These are phyloP conservation scores for Spathaspora hagerdaliae DNA, from an alignment of 805 yeast genomes.

Conservation along the genomic window DNA sequence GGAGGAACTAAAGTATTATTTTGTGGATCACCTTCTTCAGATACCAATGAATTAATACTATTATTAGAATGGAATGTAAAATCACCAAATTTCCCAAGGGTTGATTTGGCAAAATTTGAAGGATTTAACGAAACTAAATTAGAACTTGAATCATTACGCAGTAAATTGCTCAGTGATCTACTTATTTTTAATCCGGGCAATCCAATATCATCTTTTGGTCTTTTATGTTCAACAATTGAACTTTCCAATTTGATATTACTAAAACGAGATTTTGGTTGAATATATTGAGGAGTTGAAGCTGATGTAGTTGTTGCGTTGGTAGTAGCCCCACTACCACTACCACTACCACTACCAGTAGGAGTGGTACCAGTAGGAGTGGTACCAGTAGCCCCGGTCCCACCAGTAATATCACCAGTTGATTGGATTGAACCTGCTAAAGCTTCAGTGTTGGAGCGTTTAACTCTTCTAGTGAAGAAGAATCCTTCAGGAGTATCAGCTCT, in stretches of 20 bases:
- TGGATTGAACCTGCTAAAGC: constrained; percentile 4
- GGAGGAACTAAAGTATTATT: background rate
- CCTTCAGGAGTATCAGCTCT: constrained; percentile 47
- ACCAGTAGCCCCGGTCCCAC: background rate
- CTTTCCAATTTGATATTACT: constrained; percentile 20
- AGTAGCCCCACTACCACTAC: too few relatives aligned
- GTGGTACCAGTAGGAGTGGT: constrained; percentile 2
- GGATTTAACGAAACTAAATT: constrained; percentile 10
- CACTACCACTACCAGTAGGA: too few relatives aligned
- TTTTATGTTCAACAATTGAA: constrained; percentile 36
- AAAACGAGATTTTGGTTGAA: constrained; percentile 45
- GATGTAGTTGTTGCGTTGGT: too few relatives aligned
- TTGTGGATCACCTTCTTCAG: constrained; percentile 27
- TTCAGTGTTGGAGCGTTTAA: constrained; percentile 2
- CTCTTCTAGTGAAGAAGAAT: constrained; percentile 38
- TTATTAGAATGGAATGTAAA: constrained; percentile 16
- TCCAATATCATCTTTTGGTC: constrained; percentile 23
- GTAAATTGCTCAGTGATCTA: constrained; percentile 8
- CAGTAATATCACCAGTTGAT: background rate
- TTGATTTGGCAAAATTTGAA: constrained; percentile 9
- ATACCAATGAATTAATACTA: constrained; percentile 26
- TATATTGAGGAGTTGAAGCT: constrained; percentile 21
- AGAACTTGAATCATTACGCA: constrained; percentile 9
- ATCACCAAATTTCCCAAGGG: constrained; percentile 9
- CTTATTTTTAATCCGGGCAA: constrained; percentile 33